A percentile compares a stretch with the other conserved stretches of the same genome.
Conservation (phyloP, 306 rosid genomes). For the Pterocarpus macrocarpus region DNA sequence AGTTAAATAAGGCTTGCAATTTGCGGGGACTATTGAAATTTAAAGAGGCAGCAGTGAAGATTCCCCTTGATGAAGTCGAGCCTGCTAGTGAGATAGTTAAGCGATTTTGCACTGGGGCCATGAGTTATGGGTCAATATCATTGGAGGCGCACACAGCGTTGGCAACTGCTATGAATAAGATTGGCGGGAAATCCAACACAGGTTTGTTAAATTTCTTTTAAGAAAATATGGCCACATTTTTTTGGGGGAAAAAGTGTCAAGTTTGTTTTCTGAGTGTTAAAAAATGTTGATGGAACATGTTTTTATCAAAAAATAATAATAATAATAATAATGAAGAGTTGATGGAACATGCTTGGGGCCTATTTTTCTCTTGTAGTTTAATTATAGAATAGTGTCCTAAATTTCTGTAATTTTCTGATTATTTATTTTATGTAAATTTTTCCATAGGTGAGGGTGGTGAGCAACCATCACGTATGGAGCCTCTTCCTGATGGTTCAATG, state of each 20-base stretch:
- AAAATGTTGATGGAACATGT: not conserved
- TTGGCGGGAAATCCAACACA: conserved; percentile 99
- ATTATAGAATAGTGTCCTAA: not conserved
- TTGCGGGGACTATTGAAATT: conserved; percentile 93
- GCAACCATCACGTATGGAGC: conserved; percentile 98
- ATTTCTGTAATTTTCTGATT: not conserved
- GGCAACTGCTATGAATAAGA: conserved; percentile 92
- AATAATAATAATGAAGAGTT: too few species aligned
- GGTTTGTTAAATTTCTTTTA: conserved; percentile 56
- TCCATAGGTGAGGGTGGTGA: conserved; percentile 98
- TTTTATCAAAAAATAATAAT: too few species aligned
- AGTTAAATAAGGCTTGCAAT: conserved; percentile 90
- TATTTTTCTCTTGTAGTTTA: conserved; percentile 10
- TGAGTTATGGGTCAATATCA: conserved; percentile 99
- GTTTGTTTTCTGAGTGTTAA: not conserved
- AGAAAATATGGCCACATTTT: not conserved
- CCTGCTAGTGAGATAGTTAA: conserved; percentile 94
- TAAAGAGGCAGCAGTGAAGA: conserved; percentile 61
- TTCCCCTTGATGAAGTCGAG: conserved; percentile 92
- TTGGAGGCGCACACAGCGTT: conserved; percentile 94
- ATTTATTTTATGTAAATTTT: not conserved
- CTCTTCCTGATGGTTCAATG: conserved; percentile 89
- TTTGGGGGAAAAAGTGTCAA: not conserved
- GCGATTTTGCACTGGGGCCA: conserved; percentile 98
- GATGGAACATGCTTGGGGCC: not conserved